These are phyloP conservation scores for Russula brevipes DNA, from an alignment of 768 basidiomycete species.

Conservation along the genomic window DNA sequence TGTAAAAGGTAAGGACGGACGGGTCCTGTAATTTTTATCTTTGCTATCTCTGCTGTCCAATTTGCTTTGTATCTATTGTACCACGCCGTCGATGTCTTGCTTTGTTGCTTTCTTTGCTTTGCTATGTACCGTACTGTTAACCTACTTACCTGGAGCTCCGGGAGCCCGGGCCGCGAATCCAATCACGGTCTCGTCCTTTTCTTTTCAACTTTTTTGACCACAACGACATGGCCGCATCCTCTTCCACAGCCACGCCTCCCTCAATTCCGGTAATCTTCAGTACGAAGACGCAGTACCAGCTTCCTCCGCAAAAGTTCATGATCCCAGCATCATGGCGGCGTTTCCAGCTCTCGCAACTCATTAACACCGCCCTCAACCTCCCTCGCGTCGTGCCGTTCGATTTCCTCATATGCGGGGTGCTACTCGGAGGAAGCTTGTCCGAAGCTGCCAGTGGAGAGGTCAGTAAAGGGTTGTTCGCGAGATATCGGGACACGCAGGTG, in stretches of 20 bases:
- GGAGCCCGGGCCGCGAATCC: slow-evolving; percentile 4
- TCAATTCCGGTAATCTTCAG: slow-evolving; percentile 65
- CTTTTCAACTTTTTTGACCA: no score
- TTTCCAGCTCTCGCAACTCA: slow-evolving; percentile 94
- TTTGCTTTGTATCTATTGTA: not conserved
- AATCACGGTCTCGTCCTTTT: no score
- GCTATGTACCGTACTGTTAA: no score
- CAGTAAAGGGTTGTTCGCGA: slow-evolving; percentile 22
- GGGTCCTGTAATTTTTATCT: not conserved
- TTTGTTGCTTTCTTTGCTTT: not conserved
- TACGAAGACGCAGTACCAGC: slow-evolving; percentile 64
- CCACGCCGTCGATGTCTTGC: not conserved
- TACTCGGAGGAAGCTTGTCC: slow-evolving; percentile 63
- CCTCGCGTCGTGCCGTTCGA: slow-evolving; percentile 83
- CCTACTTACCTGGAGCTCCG: no score
- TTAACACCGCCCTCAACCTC: slow-evolving; percentile 87
- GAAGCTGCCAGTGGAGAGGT: slow-evolving; percentile 81
- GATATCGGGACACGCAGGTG: not conserved
- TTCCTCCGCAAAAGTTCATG: slow-evolving; percentile 88
- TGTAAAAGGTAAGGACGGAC: not conserved
- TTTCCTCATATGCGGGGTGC: slow-evolving; percentile 80
- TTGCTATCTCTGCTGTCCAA: slow-evolving; percentile 3
- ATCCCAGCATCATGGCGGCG: slow-evolving; percentile 86
- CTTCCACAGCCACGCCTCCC: slow-evolving; percentile 12
- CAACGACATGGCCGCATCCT: slow-evolving; percentile 7